Evolutionary conservation across 352 stramenopile genomes (phyloP).

Genomic region (Globisporangium emineosum): DNA sequence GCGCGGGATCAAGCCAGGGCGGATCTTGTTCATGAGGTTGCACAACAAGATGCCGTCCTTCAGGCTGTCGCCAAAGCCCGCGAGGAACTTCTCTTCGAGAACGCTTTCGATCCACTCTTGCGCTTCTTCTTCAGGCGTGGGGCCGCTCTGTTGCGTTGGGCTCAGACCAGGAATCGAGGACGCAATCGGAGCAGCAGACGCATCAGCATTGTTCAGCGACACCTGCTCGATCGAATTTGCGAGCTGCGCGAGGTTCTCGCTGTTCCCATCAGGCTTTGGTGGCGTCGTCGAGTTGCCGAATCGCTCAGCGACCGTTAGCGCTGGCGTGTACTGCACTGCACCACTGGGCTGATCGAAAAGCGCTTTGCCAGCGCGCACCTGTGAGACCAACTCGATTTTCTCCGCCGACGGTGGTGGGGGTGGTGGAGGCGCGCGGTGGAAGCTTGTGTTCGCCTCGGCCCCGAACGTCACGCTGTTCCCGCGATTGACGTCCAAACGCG

Average conservation of each 20-base stretch:
- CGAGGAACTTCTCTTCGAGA: conserved; percentile 62
- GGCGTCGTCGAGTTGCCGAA: conserved; percentile 17
- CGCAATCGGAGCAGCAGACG: conserved; percentile 11
- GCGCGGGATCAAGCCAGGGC: conserved; percentile 44
- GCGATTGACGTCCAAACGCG: conserved; percentile 43
- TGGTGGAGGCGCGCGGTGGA: conserved; percentile 53
- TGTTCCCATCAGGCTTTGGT: conserved; percentile 27
- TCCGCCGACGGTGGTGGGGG: conserved; percentile 68
- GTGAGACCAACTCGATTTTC: conserved; percentile 67
- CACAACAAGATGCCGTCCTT: conserved; percentile 84
- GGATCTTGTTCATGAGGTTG: conserved; percentile 72
- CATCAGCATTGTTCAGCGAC: conserved; percentile 17
- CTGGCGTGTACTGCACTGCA: conserved; percentile 22
- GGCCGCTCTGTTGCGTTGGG: conserved; percentile 22
- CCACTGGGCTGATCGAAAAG: conserved; percentile 22
- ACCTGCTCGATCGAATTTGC: conserved; percentile 40
- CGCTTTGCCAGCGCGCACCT: conserved; percentile 42
- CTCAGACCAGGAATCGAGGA: conserved; percentile 43
- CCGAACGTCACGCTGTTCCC: conserved; percentile 77
- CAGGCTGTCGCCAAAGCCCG: conserved; percentile 66
- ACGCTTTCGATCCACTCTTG: conserved; percentile 81
- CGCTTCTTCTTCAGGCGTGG: conserved; percentile 56
- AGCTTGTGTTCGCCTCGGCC: conserved; percentile 50
- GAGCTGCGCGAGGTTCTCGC: conserved; percentile 41
- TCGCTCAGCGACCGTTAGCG: conserved; percentile 10